Percentiles rank a stretch among this genome's conserved stretches.
phyloP scores from a whole-genome alignment of 2,329 filamentous ascomycete genomes.

The Colletotrichum sp. region DNA sequence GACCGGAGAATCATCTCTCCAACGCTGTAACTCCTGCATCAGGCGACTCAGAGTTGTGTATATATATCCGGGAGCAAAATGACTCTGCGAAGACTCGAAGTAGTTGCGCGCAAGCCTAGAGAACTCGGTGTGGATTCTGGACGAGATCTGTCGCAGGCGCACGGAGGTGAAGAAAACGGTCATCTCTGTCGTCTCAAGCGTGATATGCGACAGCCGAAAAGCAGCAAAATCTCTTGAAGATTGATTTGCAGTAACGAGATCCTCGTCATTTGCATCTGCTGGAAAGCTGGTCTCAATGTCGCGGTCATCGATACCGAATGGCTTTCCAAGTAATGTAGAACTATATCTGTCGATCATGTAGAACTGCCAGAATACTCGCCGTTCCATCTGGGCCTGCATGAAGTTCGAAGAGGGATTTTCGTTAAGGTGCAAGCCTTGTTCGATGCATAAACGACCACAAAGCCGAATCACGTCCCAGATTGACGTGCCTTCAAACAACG shows the following conservation, averaged over 20 bases:
- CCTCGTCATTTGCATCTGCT: constrained; percentile 35
- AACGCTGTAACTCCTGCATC: constrained; percentile 36
- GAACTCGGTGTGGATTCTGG: constrained; percentile 37
- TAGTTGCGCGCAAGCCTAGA: constrained; percentile 19
- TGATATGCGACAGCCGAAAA: not conserved
- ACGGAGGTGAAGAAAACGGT: constrained; percentile 43
- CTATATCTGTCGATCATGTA: constrained; percentile 50
- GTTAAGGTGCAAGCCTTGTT: constrained; percentile 36
- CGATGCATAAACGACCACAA: constrained; percentile 44
- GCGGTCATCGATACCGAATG: constrained; percentile 43
- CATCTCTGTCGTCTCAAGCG: constrained; percentile 30
- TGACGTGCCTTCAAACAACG: constrained; percentile 29
- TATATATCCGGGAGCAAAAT: constrained; percentile 24
- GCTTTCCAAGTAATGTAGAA: constrained; percentile 43
- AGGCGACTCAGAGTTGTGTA: constrained; percentile 31
- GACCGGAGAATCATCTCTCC: constrained; percentile 36
- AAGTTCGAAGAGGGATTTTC: constrained; percentile 11
- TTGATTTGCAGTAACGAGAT: constrained; percentile 24
- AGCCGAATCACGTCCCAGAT: constrained; percentile 45
- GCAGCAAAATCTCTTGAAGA: constrained; percentile 10
- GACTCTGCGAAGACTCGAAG: not conserved
- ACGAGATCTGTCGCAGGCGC: constrained; percentile 43
- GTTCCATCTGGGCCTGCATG: constrained; percentile 38
- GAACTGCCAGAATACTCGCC: constrained; percentile 48
- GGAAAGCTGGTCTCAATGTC: constrained; percentile 42